Evolutionary conservation across 2,329 filamentous ascomycete genomes (phyloP).

Genomic region (Colletotrichum sp.): DNA sequence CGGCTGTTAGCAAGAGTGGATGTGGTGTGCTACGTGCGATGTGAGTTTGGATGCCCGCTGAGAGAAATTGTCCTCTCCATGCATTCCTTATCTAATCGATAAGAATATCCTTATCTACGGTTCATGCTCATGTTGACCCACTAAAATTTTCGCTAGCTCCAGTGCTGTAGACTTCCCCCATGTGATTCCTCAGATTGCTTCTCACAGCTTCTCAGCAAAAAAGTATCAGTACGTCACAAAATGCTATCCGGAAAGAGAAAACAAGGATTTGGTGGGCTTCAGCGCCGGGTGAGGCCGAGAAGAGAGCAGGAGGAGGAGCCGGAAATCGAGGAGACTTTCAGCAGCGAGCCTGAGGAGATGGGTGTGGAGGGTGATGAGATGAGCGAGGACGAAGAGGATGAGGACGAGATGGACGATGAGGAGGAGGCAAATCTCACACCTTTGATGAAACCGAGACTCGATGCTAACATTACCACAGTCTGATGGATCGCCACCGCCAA

Average conservation of each 20-base stretch:
- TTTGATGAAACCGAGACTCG: background rate
- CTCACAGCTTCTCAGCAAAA: background rate
- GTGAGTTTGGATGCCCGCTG: background rate
- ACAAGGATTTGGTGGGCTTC: constrained; percentile 26
- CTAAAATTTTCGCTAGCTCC: constrained; percentile 21
- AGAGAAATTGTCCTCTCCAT: background rate
- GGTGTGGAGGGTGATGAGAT: background rate
- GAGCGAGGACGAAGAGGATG: constrained; percentile 18
- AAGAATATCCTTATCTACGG: background rate
- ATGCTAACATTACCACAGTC: constrained; percentile 31
- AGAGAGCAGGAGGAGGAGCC: constrained; percentile 35
- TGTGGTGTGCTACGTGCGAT: background rate
- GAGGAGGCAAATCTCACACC: constrained; percentile 25
- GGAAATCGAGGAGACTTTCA: constrained; percentile 9
- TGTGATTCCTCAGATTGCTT: background rate
- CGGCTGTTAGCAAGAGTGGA: background rate
- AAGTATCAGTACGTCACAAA: background rate
- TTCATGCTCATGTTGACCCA: background rate
- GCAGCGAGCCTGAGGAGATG: constrained; percentile 12
- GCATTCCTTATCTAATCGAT: background rate
- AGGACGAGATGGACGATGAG: constrained; percentile 38
- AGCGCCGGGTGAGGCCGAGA: constrained; percentile 43
- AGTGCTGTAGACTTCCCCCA: background rate
- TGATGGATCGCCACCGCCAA: constrained; percentile 16
- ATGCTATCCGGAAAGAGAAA: constrained; percentile 24